Evolutionary conservation across 768 basidiomycete genomes (phyloP), one percentile per base, ranked within the genome.

Genomic region (Pluteus cervinus): DNA sequence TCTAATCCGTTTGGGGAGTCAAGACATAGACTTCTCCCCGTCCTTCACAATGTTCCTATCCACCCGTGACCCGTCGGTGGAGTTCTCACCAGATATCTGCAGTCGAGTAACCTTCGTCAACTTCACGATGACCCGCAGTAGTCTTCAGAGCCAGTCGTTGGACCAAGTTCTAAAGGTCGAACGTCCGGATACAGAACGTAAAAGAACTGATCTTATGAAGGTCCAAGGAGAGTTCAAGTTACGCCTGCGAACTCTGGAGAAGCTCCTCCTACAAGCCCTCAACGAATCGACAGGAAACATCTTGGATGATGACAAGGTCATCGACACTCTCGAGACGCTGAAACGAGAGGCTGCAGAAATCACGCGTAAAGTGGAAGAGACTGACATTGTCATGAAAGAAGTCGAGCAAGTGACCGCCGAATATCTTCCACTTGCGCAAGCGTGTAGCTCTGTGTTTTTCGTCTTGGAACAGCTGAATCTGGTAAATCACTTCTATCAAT

Each of bases 11-110:
- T 69, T 98, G 15, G 94, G 96, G 4, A 97, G 75, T 54, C 96
- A 99, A 65, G 96, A 99, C 49, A 97, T 99, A 58, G 96, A 99
- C 57, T 97, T 98, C 58, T 99, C 96, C 0, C 96, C 96, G 5
- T 83, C 96, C n/a, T 99, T 99, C 71, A 96, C 90, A 4, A 93
- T 99, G 90, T 99, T 99, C 78, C 72, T 99, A 29, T 89, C 94
- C 2, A 99, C 96, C 8, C 71, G 96, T 15, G 93, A 99, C 58
- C 93, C 96, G 2, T 94, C 94, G 0, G 86, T 96, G 44, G 92
- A 97, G 51, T 97, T 99, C 63, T 88, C 94, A 9, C 92, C 96
- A 3, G 96, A 99, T 57, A 93, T 99, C 49, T 98, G 94, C 70
- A 94, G 91, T 68, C 80, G 96, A 43, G 89, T 94, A 18, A 90